A percentile compares a stretch with the other conserved stretches of the same genome.
Evolutionary conservation across 805 yeast genomes (phyloP).

Genomic region (Debaryomyces tyrocola): DNA sequence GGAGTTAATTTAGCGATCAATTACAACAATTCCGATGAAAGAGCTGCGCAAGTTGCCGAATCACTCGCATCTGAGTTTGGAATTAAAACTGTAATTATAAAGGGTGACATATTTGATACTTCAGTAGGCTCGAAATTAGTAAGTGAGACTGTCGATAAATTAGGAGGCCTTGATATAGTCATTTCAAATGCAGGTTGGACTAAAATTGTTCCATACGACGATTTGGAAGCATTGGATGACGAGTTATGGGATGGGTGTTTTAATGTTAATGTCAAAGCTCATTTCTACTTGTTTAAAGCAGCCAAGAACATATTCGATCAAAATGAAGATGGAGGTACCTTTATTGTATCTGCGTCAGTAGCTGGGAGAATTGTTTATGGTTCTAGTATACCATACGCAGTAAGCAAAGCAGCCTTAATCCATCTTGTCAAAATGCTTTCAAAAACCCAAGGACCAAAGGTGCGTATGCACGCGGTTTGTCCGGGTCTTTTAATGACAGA

Average conservation of each 20-base stretch:
- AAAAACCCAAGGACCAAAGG: constrained; percentile 19
- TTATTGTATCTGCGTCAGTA: constrained; percentile 25
- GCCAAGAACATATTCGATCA: constrained; percentile 25
- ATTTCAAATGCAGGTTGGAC: constrained; percentile 42
- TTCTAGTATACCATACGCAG: constrained; percentile 35
- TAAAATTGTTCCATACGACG: constrained; percentile 26
- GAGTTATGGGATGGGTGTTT: constrained; percentile 31
- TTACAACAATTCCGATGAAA: constrained; percentile 24
- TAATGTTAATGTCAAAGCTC: constrained; percentile 27
- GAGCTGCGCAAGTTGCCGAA: constrained; percentile 25
- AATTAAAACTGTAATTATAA: constrained; percentile 16
- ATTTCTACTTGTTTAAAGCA: constrained; percentile 28
- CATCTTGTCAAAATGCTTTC: constrained; percentile 21
- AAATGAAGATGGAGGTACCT: constrained; percentile 22
- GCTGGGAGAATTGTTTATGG: constrained; percentile 28
- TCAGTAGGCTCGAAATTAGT: constrained; percentile 21
- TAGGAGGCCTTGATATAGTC: constrained; percentile 35
- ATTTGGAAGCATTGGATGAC: constrained; percentile 29
- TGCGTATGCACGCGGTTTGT: constrained; percentile 6
- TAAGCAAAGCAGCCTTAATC: constrained; percentile 22
- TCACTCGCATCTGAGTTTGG: constrained; percentile 10
- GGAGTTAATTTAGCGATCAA: constrained; percentile 34
- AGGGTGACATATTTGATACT: constrained; percentile 24
- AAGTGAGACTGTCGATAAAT: constrained; percentile 17
- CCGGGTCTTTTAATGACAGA: constrained; percentile 23